Evolutionary conservation across 108 stramenopile species (phyloP).

Genomic region (Conticribra guillardii): DNA sequence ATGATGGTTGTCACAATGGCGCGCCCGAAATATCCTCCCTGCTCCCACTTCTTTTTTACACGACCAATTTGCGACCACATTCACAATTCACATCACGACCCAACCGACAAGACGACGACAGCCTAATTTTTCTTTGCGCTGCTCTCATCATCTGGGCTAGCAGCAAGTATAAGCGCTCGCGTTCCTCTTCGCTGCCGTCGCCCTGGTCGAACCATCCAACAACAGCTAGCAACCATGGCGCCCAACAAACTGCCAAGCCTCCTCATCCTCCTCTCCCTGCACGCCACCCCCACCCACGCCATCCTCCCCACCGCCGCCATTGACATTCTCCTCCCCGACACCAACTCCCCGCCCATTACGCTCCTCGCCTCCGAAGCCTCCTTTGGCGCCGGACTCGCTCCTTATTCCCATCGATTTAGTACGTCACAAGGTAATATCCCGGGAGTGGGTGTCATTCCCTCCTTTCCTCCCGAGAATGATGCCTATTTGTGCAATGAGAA

Average conservation of each 20-base stretch:
- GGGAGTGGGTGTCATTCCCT: conserved; percentile 32
- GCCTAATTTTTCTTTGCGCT: too few species aligned
- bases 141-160: too few species aligned
- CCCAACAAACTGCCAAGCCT: background rate
- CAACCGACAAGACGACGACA: too few species aligned
- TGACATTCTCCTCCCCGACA: conserved; percentile 28
- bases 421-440: background rate
- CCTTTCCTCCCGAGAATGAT: conserved; percentile 45
- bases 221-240: background rate
- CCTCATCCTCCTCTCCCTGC: background rate
- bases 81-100: too few species aligned
- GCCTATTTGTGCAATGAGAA: conserved; percentile 40
- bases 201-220: too few species aligned
- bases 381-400: conserved; percentile 50
- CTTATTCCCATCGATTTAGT: conserved; percentile 5
- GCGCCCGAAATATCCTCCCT: too few species aligned
- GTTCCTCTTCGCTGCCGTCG: too few species aligned
- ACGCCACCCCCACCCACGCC: conserved; percentile 3
- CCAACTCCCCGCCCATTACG: conserved; percentile 12
- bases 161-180: too few species aligned
- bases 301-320: conserved; percentile 61
- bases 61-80: too few species aligned
- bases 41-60: too few species aligned
- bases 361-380: conserved; percentile 78
- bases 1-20: too few species aligned